Evolutionary conservation across 2,329 filamentous ascomycete species (phyloP), one percentile per base, ranked within the genome.

Genomic region (Neoscytalidium dimidiatum): DNA sequence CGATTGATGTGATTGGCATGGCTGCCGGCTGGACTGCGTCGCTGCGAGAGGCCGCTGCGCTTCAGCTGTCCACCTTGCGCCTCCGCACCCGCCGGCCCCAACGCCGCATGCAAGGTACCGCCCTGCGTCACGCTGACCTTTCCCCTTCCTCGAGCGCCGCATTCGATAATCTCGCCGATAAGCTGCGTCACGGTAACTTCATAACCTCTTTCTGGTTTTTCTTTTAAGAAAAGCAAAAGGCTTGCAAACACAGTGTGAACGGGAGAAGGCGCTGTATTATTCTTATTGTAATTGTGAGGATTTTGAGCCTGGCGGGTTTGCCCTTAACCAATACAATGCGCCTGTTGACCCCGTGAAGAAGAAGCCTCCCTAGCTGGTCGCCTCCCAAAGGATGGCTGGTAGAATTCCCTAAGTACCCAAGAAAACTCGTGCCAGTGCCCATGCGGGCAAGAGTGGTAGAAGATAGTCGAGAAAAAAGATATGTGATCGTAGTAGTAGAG

Each of bases 391-490:
- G 56, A 31, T 19, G 56, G 56, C 56, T n/a, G n/a, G 17, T 46
- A 60, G 41, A 46, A 46, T 60, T 33, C 56, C 56, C 56, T 46
- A 60, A 46, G 28, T 46, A 46, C 56, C 56, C 56, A 60, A 60
- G 56, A 46, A 60, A 17, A 44, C 56, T 60, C 56, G 56, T 60
- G 56, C 56, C 56, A 60, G 56, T 60, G 38, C 56, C 56, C 56
- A 14, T 31, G 7, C 9, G 41, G 56, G 56, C 56, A 60, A 60
- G 56, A 60, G 56, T 41, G 13, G 38, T 60, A 57, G 35, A 60
- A 46, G 41, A 60, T 29, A 60, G 56, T 23, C 13, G 28, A 29
- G 56, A 23, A 33, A 33, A n/a, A 41, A 60, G 41, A 4, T 60
- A 9, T 60, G 28, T 60, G 53, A 11, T 60, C 56, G 56, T 60